Evolutionary conservation across 768 basidiomycete species (phyloP), one percentile per base, ranked within the genome.

Genomic region (Tylopilus sp.): DNA sequence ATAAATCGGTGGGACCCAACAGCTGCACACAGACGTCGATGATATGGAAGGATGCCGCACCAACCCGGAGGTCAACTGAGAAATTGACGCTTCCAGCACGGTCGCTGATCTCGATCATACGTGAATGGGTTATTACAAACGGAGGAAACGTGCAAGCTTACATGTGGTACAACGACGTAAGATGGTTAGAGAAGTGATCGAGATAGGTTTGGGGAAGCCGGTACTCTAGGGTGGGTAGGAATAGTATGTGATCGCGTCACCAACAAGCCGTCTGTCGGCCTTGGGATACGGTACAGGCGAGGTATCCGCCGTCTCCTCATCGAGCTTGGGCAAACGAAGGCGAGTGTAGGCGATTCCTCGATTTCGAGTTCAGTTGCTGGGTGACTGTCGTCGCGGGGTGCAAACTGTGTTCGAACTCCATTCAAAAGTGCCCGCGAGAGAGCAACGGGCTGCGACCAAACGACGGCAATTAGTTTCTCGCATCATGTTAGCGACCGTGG

Each of bases 221-320:
- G 12, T 77, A 46, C 77, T 78, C 17, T 78, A 78, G 3, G 80
- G 80, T 0, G 80, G 80, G 54, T 80, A 77, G 0, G 77, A 60
- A 45, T 76, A 79, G 7, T 74, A 28, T 34, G 67, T 44, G 62
- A 45, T 63, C 50, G 26, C 71, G 43, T 47, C 59, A 21, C 42
- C 56, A 55, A 24, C 16, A 0, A 62, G 48, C 3, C 36, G 36
- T 37, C 21, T 19, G 4, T 37, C n/a, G 2, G n/a, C 6, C n/a
- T 21, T 19, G 7, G 36, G 58, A 28, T 58, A 66, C 6, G 54
- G 40, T 1, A 54, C 36, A 26, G 60, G 55, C 1, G 53, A 44
- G 1, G 34, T 34, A 14, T 17, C 38, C 3, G 19, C 33, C 6
- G 13, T 26, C 33, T 55, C 53, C 13, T 46, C 28, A 2, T 50